Conservation (phyloP, 31 red algal species). For the Odonthalia washingtoniensis region DNA sequence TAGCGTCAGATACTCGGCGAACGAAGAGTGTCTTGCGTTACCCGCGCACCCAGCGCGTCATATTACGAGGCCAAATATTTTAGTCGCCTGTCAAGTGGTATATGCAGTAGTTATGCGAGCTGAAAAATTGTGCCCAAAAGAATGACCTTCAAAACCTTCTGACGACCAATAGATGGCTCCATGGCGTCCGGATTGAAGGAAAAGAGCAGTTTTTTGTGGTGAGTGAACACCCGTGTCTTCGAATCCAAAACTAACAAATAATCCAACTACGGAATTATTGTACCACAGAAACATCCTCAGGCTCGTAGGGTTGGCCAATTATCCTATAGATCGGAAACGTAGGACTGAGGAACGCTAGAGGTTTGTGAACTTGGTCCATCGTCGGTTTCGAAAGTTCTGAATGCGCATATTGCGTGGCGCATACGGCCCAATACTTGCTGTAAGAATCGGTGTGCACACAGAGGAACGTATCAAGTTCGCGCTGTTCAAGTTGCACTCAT, state of each 20-base stretch:
- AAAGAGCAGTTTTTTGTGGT: conserved; percentile 43
- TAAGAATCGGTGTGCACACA: conserved; percentile 45
- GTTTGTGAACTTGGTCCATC: conserved; percentile 19
- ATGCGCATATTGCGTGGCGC: conserved; percentile 10
- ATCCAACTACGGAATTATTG: conserved; percentile 38
- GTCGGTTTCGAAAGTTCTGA: background rate
- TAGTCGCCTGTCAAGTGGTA: conserved; percentile 23
- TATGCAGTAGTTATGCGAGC: conserved; percentile 30
- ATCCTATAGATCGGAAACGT: background rate
- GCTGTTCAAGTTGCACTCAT: conserved; percentile 32
- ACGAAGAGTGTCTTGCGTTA: conserved; percentile 21
- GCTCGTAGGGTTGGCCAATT: conserved; percentile 45
- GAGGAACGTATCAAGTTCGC: background rate
- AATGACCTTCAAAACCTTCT: conserved; percentile 45
- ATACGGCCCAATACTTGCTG: conserved; percentile 36
- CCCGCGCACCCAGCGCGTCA: conserved; percentile 11
- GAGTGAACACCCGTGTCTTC: conserved; percentile 44
- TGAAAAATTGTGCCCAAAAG: conserved; percentile 35
- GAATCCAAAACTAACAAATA: conserved; percentile 24
- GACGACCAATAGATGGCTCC: conserved; percentile 42
- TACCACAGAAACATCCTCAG: conserved; percentile 15
- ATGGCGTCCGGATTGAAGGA: conserved; percentile 23
- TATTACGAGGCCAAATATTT: conserved; percentile 32
- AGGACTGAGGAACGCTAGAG: conserved; percentile 11
- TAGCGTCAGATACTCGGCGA: conserved; percentile 17